Evolutionary conservation across 2,329 filamentous ascomycete species (phyloP), one percentile per base, ranked within the genome.

Genomic region (Alternaria hordeiaustralica): DNA sequence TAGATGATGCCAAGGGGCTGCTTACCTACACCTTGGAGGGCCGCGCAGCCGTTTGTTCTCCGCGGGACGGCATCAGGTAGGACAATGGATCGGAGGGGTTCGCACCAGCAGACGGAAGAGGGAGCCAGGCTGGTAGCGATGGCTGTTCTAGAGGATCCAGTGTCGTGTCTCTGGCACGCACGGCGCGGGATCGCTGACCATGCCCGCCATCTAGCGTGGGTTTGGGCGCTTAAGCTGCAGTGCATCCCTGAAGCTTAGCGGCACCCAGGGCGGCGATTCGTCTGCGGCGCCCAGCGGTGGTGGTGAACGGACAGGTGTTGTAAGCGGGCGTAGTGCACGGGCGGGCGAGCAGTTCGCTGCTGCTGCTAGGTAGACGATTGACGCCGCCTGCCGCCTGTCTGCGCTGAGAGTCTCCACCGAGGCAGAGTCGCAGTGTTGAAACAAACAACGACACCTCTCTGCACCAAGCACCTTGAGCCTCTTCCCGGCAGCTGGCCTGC

Each of bases 401-500:
- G 63, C 55, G 55, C 63, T 50, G 55, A 58, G 33, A 26, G 33
- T 43, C 65, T 60, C 62, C 55, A 65, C 61, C 61, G 57, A 61
- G 58, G 61, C 62, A 63, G 53, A 60, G 58, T 55, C 55, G 49
- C 43, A 26, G 55, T 65, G 47, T 64, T 63, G 69, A 69, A 70
- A 69, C 69, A 69, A 70, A 69, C 69, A 70, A 70, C 67, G 60
- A 41, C 56, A 21, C 44, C 50, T 36, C 59, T 46, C 33, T 45
- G 49, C 50, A 51, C 60, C 30, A 43, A 49, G 33, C 51, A 50
- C 57, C 61, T 60, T 62, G 61, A 64, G 60, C 63, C 51, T 65
- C 59, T 61, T 55, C 60, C 51, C 18, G 45, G 71, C 71, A 72
- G 69, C 73, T 71, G 65, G 71, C 63, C 70, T 72, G 70, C 65